Evolutionary conservation across 176 grass and related monocot species (phyloP).

Genomic region (Chloris gayana): DNA sequence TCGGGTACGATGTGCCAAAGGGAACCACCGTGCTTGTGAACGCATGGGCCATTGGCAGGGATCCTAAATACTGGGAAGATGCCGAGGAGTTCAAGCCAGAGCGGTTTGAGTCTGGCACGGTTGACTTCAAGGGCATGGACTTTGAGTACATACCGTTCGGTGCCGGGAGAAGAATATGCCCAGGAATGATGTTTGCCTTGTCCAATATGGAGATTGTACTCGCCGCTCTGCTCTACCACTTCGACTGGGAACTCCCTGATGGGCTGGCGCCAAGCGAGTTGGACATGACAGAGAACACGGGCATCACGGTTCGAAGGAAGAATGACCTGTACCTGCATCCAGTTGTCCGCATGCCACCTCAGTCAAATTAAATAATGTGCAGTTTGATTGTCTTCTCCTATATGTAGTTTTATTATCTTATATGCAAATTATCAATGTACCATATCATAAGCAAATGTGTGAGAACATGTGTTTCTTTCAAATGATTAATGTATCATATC

Average conservation of each 20-base stretch:
- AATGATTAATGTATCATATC: no score
- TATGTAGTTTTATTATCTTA: no score
- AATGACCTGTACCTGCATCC: not conserved
- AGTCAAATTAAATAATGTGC: not conserved
- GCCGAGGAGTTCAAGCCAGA: not conserved
- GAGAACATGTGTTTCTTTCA: no score
- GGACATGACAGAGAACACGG: not conserved
- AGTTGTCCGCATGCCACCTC: not conserved
- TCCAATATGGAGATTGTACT: not conserved
- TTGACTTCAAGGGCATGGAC: not conserved
- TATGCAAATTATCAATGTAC: no score
- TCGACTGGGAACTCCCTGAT: not conserved
- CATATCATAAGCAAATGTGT: no score
- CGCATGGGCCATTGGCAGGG: not conserved
- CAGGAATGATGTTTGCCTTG: not conserved
- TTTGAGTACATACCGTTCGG: not conserved
- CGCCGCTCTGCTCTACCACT: not conserved
- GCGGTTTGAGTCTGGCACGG: not conserved
- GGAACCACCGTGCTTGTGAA: not conserved
- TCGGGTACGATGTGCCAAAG: not conserved
- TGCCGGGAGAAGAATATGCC: not conserved
- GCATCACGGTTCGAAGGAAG: not conserved
- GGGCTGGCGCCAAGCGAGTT: not conserved
- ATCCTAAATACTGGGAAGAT: not conserved
- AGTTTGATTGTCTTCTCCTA: no score